These are phyloP conservation scores for Anacardium occidentale DNA, from an alignment of 345 rosid genomes.

Conservation along the genomic window DNA sequence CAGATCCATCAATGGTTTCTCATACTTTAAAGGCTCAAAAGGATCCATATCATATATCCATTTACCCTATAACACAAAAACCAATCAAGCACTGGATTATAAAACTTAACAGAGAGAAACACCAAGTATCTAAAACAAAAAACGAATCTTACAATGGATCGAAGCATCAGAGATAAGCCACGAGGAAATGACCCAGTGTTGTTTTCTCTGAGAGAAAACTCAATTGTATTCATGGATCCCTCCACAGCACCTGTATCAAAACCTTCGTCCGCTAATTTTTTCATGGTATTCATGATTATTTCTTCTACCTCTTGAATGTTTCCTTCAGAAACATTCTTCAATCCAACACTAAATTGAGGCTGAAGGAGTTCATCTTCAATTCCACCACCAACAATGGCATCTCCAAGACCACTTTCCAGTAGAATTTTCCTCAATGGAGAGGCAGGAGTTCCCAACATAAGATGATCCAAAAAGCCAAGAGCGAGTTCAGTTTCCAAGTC, in stretches of 20 bases:
- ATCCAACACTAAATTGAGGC: slow-evolving; percentile 89
- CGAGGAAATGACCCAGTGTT: slow-evolving; percentile 98
- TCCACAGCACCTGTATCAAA: slow-evolving; percentile 88
- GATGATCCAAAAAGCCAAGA: slow-evolving; percentile 90
- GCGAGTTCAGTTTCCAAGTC: slow-evolving; percentile 89
- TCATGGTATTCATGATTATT: slow-evolving; percentile 63
- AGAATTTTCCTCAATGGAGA: slow-evolving; percentile 88
- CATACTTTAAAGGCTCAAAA: slow-evolving; percentile 88
- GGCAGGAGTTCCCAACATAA: slow-evolving; percentile 94
- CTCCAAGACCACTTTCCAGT: slow-evolving; percentile 95
- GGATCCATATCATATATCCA: slow-evolving; percentile 99
- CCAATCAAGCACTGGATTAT: slow-evolving; percentile 16
- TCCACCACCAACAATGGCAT: slow-evolving; percentile 89
- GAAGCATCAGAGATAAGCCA: slow-evolving; percentile 94
- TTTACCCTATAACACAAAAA: slow-evolving; percentile 58
- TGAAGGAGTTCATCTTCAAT: slow-evolving; percentile 92
- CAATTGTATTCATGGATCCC: slow-evolving; percentile 98
- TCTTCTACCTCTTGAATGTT: slow-evolving; percentile 77
- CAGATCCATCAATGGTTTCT: slow-evolving; percentile 70
- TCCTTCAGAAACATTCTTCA: slow-evolving; percentile 83
- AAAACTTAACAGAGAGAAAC: background rate
- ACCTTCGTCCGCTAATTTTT: slow-evolving; percentile 80
- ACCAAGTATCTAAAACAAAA: slow-evolving; percentile 2
- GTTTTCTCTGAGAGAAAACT: slow-evolving; percentile 94
- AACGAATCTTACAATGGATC: slow-evolving; percentile 57